Evolutionary conservation across 2,329 filamentous ascomycete species (phyloP).

Genomic region (Sporothrix dimorphospora): DNA sequence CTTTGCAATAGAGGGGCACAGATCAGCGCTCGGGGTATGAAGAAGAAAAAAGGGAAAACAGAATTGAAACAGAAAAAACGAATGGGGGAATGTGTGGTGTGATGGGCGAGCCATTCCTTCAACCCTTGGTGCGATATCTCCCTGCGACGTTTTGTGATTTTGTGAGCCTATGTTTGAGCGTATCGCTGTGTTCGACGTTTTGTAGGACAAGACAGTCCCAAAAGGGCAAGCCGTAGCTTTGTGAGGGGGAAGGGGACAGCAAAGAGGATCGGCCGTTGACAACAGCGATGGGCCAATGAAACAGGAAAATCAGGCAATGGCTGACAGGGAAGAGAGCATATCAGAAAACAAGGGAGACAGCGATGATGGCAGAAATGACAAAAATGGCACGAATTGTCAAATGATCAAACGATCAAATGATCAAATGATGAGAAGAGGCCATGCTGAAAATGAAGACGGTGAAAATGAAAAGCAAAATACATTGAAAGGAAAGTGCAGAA

Average conservation of each 20-base stretch:
- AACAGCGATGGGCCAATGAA: constrained; percentile 23
- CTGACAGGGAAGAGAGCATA: background rate
- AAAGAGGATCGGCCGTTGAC: constrained; percentile 4
- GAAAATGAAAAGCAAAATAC: background rate
- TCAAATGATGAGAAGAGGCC: background rate
- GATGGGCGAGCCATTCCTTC: background rate
- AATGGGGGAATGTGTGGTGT: constrained; percentile 2
- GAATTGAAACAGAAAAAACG: constrained; percentile 2
- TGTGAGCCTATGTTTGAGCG: background rate
- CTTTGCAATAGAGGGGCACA: background rate
- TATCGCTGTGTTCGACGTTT: background rate
- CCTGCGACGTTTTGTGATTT: background rate
- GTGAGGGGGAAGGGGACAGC: background rate
- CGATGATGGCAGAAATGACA: constrained; percentile 16
- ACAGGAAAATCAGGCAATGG: constrained; percentile 24
- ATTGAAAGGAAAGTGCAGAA: background rate
- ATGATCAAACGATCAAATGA: background rate
- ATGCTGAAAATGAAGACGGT: background rate
- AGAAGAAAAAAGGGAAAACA: background rate
- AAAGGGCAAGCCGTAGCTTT: constrained; percentile 17
- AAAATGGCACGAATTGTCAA: constrained; percentile 7
- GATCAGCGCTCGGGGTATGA: background rate
- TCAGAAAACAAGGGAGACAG: background rate
- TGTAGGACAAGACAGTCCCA: background rate
- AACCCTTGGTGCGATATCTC: background rate